Evolutionary conservation across 768 basidiomycete species (phyloP).

Genomic region (Gymnopilus dilepis): DNA sequence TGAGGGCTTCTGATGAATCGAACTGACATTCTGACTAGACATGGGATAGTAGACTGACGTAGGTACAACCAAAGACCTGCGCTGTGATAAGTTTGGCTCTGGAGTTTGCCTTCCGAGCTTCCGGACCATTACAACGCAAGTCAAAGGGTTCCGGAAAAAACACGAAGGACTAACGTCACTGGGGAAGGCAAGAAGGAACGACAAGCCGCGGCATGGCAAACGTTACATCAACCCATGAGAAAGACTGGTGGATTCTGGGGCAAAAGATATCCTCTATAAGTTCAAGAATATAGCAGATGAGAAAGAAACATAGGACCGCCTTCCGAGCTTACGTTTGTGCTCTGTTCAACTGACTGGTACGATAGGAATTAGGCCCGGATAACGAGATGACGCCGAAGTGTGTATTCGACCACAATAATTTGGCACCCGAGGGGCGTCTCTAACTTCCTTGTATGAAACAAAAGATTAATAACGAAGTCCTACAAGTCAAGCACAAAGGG

Average conservation of each 20-base stretch:
- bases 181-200: background rate
- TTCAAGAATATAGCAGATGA: background rate
- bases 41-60: constrained; percentile 4
- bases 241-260: background rate
- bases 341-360: background rate
- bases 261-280: background rate
- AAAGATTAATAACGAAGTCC: background rate
- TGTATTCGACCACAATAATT: background rate
- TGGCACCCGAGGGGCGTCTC: background rate
- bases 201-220: constrained; percentile 7
- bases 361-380: background rate
- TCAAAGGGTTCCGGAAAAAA: background rate
- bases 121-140: background rate
- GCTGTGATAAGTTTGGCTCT: background rate
- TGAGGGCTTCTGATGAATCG: constrained; percentile 3
- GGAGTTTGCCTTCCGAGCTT: background rate
- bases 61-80: background rate
- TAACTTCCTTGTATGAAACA: background rate
- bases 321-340: background rate
- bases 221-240: constrained; percentile 15
- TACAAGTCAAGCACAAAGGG: background rate
- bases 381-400: constrained; percentile 1
- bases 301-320: background rate
- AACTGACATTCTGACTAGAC: constrained; percentile 6
- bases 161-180: background rate